Evolutionary conservation across 108 stramenopile genomes (phyloP).

Genomic region (Aurantiochytrium sp.): DNA sequence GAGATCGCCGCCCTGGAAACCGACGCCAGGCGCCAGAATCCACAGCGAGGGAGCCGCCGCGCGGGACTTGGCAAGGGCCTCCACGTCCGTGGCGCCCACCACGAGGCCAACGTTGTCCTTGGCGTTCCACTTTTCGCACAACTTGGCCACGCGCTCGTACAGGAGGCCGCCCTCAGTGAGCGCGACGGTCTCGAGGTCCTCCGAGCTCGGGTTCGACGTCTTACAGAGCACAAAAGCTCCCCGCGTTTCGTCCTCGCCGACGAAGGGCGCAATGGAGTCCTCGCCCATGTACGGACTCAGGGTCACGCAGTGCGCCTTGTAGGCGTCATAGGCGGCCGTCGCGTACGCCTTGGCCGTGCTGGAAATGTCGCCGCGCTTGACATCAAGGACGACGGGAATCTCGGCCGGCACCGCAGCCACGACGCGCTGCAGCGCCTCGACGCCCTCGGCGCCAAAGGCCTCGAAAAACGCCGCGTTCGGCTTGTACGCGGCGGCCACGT

Average conservation of each 20-base stretch:
- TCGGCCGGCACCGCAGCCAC: conserved; percentile 55
- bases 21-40: conserved; percentile 95
- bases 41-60: conserved; percentile 67
- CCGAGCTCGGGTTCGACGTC: conserved; percentile 90
- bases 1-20: conserved; percentile 86
- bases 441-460: conserved; percentile 73
- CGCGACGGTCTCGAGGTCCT: conserved; percentile 70
- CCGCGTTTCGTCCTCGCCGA: conserved; percentile 51
- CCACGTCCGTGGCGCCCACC: conserved; percentile 88
- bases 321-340: conserved; percentile 68
- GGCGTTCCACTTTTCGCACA: conserved; percentile 57
- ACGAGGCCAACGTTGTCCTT: conserved; percentile 74
- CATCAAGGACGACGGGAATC: conserved; percentile 82
- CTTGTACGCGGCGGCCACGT: conserved; percentile 76
- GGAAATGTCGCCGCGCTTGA: conserved; percentile 94
- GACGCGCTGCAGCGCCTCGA: conserved; percentile 62
- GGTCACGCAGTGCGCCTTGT: conserved; percentile 82
- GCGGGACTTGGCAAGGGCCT: conserved; percentile 65
- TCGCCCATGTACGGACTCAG: conserved; percentile 89
- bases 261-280: conserved; percentile 89
- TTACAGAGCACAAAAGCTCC: conserved; percentile 96
- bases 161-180: conserved; percentile 41
- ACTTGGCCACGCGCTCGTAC: conserved; percentile 74
- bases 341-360: conserved; percentile 88
- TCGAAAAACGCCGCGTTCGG: conserved; percentile 99